phyloP scores from a whole-genome alignment of 2,329 filamentous ascomycete species.

The Microascus cirrosus region DNA sequence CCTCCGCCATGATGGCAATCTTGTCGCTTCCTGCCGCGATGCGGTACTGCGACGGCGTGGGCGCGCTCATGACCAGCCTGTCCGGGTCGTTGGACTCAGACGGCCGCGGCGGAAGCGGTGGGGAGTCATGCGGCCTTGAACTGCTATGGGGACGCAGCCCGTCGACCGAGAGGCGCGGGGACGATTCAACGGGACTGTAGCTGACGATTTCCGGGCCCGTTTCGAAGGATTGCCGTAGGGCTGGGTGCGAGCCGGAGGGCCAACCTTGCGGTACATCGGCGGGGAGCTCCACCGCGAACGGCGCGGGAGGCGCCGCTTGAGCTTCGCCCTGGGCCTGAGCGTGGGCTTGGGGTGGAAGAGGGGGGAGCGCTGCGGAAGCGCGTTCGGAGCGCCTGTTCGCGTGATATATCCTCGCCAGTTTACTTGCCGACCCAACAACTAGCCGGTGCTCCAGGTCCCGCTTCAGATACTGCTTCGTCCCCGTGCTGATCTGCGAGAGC shows the following conservation, averaged over 20 bases:
- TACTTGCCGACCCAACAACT: constrained; percentile 65
- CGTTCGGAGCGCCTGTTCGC: constrained; percentile 55
- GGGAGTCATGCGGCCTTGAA: constrained; percentile 1
- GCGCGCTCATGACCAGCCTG: constrained; percentile 42
- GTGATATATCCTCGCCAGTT: constrained; percentile 72
- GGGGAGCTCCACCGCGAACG: constrained; percentile 46
- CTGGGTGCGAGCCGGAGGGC: constrained; percentile 22
- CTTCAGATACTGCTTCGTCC: constrained; percentile 72
- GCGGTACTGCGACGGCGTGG: constrained; percentile 47
- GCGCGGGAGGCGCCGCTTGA: constrained; percentile 9
- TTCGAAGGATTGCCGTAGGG: constrained; percentile 41
- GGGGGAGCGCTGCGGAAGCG: neutral
- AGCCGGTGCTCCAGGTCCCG: constrained; percentile 64
- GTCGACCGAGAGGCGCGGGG: constrained; percentile 40
- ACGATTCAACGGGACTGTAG: constrained; percentile 23
- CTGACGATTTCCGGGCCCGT: constrained; percentile 40
- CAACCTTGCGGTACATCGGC: constrained; percentile 36
- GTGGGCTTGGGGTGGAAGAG: constrained; percentile 6
- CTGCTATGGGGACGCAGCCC: constrained; percentile 22
- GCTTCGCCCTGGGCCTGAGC: neutral
- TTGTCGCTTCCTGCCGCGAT: constrained; percentile 53
- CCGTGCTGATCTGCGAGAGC: constrained; percentile 88
- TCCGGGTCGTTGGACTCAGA: constrained; percentile 26
- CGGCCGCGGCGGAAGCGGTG: neutral
- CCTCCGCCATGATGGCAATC: constrained; percentile 50